Evolutionary conservation across 1,139 yeast genomes (phyloP).

Genomic region (Hemisphaericaspora xylofermentans): DNA sequence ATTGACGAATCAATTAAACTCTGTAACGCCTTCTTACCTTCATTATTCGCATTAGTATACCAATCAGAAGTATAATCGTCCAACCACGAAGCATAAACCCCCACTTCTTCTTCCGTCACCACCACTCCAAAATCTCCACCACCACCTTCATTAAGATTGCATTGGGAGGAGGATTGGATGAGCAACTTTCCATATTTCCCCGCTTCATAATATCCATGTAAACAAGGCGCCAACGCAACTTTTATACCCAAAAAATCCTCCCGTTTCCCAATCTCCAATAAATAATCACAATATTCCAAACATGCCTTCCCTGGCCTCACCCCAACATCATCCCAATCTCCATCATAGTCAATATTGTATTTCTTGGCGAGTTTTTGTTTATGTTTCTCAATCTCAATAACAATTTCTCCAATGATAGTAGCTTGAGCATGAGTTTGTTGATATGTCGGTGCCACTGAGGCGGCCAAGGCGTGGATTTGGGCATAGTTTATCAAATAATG

Average conservation of each 20-base stretch:
- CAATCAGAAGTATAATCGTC: conserved; percentile 58
- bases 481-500: conserved; percentile 69
- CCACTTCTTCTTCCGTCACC: conserved; percentile 15
- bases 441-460: conserved; percentile 58
- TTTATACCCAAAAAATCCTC: conserved; percentile 65
- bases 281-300: conserved; percentile 57
- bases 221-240: conserved; percentile 73
- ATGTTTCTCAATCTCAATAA: conserved; percentile 58
- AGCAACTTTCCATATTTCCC: conserved; percentile 36
- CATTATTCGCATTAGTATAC: conserved; percentile 51
- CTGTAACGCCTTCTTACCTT: conserved; percentile 52
- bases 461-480: conserved; percentile 64
- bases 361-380: conserved; percentile 44
- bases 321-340: conserved; percentile 40
- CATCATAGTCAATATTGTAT: conserved; percentile 47
- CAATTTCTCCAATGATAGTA: conserved; percentile 50
- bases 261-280: conserved; percentile 50
- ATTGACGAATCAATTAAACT: conserved; percentile 27
- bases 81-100: conserved; percentile 58
- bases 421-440: conserved; percentile 54
- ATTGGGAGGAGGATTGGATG: too few species aligned
- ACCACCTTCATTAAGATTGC: conserved; percentile 11
- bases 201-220: conserved; percentile 69
- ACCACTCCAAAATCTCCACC: conserved; percentile 11
- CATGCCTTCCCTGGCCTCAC: conserved; percentile 58